Evolutionary conservation across 148 eudicot genomes (phyloP), one percentile per base, ranked within the genome.

Genomic region (Chenopodium suecicum): DNA sequence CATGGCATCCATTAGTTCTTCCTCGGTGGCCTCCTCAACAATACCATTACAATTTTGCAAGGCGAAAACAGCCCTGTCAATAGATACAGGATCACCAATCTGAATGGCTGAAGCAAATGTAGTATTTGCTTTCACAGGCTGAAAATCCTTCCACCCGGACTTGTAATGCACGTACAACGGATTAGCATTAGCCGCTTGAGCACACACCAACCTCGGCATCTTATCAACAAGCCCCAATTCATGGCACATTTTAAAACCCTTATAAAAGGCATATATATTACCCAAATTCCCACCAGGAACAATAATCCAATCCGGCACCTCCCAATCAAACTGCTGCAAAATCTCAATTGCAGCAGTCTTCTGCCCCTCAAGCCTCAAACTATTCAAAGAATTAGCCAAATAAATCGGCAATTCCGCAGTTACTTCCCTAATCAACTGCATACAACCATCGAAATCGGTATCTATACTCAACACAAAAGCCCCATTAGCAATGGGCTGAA

Each of bases 231-330:
- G 89, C 25, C 98, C 98, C 46, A 95, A 77, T 9, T 95, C 98
- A 41, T 80, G 80, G 37, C 98, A 95, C 98, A 95, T 95, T 22
- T 89, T 87, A 76, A 95, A 95, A 25, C 98, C 98, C 68, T 95
- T 95, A 34, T 95, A 95, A 66, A 95, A 95, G 0, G 98, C 98
- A 78, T 95, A 95, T 3, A 95, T 92, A 76, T 95, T 95, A 6
- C 98, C 98, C 63, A 95, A 79, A 80, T 95, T 95, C 16, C 98
- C 98, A 73, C 98, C 98, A 0, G 98, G 98, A 74, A 95, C 94
- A 78, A 95, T 93, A 60, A 93, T 93, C 98, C 98, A 95, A 88
- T 95, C 98, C 0, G 98, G 98, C 22, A 93, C 98, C 63, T 94
- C 87, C 98, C 98, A 94, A 85, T 94, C 93, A 78, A 94, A 94